These are phyloP conservation scores for Corylus americana DNA, from an alignment of 306 rosid genomes.

Conservation along the genomic window DNA sequence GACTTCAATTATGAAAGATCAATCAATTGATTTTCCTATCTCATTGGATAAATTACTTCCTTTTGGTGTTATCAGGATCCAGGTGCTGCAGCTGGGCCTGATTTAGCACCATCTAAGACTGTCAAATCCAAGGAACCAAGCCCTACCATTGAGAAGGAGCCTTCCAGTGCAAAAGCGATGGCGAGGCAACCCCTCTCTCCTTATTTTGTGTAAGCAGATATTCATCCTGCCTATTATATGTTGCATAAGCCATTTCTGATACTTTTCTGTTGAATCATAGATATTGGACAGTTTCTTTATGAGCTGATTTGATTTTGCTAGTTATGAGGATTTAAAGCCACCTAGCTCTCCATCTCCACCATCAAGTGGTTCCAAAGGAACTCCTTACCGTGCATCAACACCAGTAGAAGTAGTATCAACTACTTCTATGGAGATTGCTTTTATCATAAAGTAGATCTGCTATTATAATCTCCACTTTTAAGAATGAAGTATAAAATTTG, in stretches of 20 bases:
- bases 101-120: slow-evolving; percentile 38
- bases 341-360: slow-evolving; percentile 62
- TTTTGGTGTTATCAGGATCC: slow-evolving; percentile 47
- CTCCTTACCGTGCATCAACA: slow-evolving; percentile 26
- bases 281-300: neutral
- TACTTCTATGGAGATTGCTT: slow-evolving; percentile 6
- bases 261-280: neutral
- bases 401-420: slow-evolving; percentile 20
- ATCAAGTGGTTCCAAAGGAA: slow-evolving; percentile 42
- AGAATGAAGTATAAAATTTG: neutral
- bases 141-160: slow-evolving; percentile 36
- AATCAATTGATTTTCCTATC: neutral
- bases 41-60: neutral
- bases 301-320: slow-evolving; percentile 26
- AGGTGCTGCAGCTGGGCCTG: slow-evolving; percentile 30
- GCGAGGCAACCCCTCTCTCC: slow-evolving; percentile 61
- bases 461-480: neutral
- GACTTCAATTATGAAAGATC: neutral
- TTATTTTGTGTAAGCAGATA: slow-evolving; percentile 53
- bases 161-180: slow-evolving; percentile 36
- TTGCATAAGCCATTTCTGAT: slow-evolving; percentile 46
- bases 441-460: neutral
- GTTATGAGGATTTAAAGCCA: slow-evolving; percentile 67
- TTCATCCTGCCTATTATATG: slow-evolving; percentile 4
- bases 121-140: slow-evolving; percentile 38